Percentiles rank a stretch among this genome's conserved stretches.
phyloP scores from a whole-genome alignment of 352 stramenopile genomes.

The Pythium scleroteichum region DNA sequence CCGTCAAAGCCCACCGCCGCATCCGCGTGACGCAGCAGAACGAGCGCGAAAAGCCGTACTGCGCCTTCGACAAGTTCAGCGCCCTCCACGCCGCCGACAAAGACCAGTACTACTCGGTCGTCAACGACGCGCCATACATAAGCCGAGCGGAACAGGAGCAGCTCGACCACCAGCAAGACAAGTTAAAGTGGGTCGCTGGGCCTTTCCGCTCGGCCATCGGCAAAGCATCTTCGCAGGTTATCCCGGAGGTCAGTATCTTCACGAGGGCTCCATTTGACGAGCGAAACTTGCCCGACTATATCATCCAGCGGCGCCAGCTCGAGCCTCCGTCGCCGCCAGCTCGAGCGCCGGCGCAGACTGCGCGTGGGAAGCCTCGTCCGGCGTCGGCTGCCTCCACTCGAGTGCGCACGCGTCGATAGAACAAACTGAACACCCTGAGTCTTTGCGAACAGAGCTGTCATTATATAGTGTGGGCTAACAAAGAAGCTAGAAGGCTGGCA shows the following conservation, averaged over 20 bases:
- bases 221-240: slow-evolving; percentile 57
- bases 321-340: slow-evolving; percentile 21
- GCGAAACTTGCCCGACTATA: slow-evolving; percentile 53
- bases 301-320: slow-evolving; percentile 58
- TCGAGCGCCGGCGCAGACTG: neutral
- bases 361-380: neutral
- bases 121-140: slow-evolving; percentile 79
- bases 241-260: slow-evolving; percentile 56
- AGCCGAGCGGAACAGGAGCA: slow-evolving; percentile 49
- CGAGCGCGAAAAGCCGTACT: slow-evolving; percentile 71
- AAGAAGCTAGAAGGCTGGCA: neutral
- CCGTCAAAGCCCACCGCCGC: slow-evolving; percentile 25
- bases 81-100: slow-evolving; percentile 42
- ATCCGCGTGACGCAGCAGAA: slow-evolving; percentile 66
- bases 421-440: neutral
- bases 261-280: slow-evolving; percentile 49
- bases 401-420: slow-evolving; percentile 11
- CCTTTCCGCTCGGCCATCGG: slow-evolving; percentile 67
- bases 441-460: slow-evolving; percentile 1
- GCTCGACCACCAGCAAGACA: slow-evolving; percentile 56
- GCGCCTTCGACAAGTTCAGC: slow-evolving; percentile 56
- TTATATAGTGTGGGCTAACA: slow-evolving; percentile 20
- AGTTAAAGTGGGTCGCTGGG: slow-evolving; percentile 70
- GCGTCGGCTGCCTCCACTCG: slow-evolving; percentile 11
- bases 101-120: slow-evolving; percentile 67